These are phyloP conservation scores for Agrostemma githago DNA, from an alignment of 148 eudicot species.

Conservation along the genomic window DNA sequence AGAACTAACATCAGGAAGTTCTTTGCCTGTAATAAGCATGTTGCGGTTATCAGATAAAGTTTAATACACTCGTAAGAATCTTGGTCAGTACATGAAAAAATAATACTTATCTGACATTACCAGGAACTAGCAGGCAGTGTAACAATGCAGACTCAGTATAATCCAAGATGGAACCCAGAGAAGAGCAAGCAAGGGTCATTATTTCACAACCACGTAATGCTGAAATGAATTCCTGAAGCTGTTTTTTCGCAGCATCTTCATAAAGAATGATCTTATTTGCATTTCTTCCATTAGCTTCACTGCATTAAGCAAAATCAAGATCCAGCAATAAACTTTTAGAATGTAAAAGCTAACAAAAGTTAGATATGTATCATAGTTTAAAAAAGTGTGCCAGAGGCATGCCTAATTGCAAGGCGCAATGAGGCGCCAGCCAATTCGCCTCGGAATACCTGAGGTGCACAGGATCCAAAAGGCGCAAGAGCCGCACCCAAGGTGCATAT, in stretches of 20 bases:
- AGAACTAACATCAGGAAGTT: conserved; percentile 61
- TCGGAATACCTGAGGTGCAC: too few species aligned
- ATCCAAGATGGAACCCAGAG: conserved; percentile 55
- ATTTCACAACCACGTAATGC: conserved; percentile 85
- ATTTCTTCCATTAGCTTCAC: conserved; percentile 93
- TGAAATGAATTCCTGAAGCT: conserved; percentile 90
- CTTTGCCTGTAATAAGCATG: conserved; percentile 52
- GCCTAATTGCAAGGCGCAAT: too few species aligned
- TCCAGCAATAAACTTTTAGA: conserved; percentile 2
- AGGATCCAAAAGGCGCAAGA: too few species aligned
- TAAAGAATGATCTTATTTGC: conserved; percentile 78
- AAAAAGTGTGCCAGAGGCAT: too few species aligned
- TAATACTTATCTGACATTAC: conserved; percentile 33
- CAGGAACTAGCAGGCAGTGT: conserved; percentile 67
- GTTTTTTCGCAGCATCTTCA: conserved; percentile 89
- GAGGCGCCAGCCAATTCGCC: too few species aligned
- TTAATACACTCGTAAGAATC: conserved; percentile 5
- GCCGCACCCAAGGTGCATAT: too few species aligned
- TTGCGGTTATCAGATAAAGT: conserved; percentile 19
- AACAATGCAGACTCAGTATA: conserved; percentile 54
- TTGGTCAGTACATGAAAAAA: not conserved
- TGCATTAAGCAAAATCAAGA: conserved; percentile 30
- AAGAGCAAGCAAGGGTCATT: conserved; percentile 68
- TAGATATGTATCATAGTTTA: not conserved
- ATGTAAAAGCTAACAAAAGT: conserved; percentile 5